These are phyloP conservation scores for Suhomyces prunicola DNA, from an alignment of 805 yeast species.

Conservation along the genomic window DNA sequence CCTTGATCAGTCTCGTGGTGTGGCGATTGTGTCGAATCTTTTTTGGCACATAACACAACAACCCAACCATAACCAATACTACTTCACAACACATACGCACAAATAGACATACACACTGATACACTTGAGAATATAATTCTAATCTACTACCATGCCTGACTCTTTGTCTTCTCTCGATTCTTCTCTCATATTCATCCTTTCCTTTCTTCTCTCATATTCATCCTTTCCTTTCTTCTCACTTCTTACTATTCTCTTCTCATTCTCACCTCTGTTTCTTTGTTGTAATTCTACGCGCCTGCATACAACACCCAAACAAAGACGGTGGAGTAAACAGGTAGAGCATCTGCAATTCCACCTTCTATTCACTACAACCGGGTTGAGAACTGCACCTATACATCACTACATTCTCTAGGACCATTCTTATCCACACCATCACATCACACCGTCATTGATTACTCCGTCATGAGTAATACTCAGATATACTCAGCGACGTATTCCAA, in stretches of 20 bases:
- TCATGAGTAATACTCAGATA: slow-evolving; percentile 25
- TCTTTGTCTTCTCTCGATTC: too few relatives aligned
- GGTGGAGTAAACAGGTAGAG: background rate
- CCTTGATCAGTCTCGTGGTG: slow-evolving; percentile 23
- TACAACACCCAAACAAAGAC: background rate
- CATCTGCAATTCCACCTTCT: background rate
- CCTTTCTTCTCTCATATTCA: too few relatives aligned
- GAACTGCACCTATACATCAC: background rate
- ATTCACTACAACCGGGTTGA: background rate
- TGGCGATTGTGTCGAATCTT: slow-evolving; percentile 26
- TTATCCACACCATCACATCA: background rate
- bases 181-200: too few relatives aligned
- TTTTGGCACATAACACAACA: background rate
- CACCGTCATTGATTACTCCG: background rate
- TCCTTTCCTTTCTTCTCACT: too few relatives aligned
- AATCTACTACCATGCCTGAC: too few relatives aligned
- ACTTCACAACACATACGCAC: background rate
- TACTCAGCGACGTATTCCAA: slow-evolving; percentile 76
- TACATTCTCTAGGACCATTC: background rate
- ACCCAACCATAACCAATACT: too few relatives aligned
- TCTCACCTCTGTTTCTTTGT: background rate
- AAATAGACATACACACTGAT: background rate
- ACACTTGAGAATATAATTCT: too few relatives aligned
- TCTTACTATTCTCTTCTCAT: too few relatives aligned
- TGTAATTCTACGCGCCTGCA: slow-evolving; percentile 1